phyloP scores from a whole-genome alignment of 192 early-diverging fungal genomes.

The Entomortierella parvispora region DNA sequence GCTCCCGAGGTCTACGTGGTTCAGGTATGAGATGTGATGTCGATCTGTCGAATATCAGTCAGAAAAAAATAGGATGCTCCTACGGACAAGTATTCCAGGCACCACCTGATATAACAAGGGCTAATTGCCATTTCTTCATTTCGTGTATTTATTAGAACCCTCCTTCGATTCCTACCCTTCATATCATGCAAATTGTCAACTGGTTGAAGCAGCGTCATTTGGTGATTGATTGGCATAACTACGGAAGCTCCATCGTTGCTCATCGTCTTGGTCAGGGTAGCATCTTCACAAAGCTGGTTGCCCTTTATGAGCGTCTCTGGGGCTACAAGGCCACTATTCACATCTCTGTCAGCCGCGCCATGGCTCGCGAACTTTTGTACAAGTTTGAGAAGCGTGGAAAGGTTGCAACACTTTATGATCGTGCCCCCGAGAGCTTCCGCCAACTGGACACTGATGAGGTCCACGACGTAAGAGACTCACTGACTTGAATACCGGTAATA shows the following conservation, averaged over 20 bases:
- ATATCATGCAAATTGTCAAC: constrained; percentile 75
- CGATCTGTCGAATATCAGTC: no score
- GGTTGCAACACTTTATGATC: constrained; percentile 84
- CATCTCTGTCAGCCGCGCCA: constrained; percentile 86
- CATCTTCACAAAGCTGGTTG: constrained; percentile 35
- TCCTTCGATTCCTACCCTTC: constrained; percentile 92
- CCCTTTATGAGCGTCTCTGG: constrained; percentile 68
- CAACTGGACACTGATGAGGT: constrained; percentile 69
- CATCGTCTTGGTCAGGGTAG: constrained; percentile 69
- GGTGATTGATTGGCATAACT: constrained; percentile 99
- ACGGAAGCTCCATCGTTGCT: constrained; percentile 89
- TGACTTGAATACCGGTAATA: background rate
- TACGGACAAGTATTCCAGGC: no score
- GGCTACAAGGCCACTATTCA: constrained; percentile 80
- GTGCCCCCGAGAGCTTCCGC: constrained; percentile 81
- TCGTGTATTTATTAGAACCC: constrained; percentile 77
- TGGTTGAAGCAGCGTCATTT: constrained; percentile 74
- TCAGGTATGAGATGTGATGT: constrained; percentile 66
- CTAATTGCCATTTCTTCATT: no score
- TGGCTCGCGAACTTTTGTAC: constrained; percentile 73
- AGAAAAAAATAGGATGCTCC: background rate
- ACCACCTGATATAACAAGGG: no score
- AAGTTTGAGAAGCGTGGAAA: constrained; percentile 73
- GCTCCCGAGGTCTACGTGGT: constrained; percentile 76
- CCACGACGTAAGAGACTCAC: constrained; percentile 62